Conservation (phyloP, 2,329 filamentous ascomycete species). For the Botrytis elliptica region DNA sequence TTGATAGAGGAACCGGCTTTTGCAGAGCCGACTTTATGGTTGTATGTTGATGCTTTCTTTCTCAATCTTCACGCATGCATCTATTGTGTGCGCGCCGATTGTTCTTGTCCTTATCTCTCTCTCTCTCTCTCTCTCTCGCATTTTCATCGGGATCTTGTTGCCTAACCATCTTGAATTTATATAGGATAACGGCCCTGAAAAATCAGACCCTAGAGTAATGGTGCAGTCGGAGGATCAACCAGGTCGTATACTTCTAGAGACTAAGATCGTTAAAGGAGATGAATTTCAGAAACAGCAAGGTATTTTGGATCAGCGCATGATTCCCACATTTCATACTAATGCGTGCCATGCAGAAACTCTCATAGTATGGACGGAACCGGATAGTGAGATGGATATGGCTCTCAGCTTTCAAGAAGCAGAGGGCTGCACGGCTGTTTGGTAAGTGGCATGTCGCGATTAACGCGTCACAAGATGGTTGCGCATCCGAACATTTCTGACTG, state of each 20-base stretch:
- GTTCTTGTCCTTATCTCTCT: background rate
- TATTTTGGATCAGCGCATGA: conserved; percentile 44
- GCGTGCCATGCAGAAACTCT: conserved; percentile 71
- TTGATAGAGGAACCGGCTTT: conserved; percentile 94
- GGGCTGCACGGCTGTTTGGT: conserved; percentile 92
- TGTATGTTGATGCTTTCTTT: conserved; percentile 30
- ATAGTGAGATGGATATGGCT: conserved; percentile 89
- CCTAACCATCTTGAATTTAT: conserved; percentile 36
- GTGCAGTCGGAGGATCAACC: conserved; percentile 94
- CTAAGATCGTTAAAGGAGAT: conserved; percentile 88
- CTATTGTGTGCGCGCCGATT: background rate
- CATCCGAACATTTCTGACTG: conserved; percentile 17
- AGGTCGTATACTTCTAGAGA: conserved; percentile 79
- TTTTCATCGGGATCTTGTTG: conserved; percentile 22
- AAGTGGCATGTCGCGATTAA: conserved; percentile 35
- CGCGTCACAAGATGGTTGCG: background rate
- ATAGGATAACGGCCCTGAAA: conserved; percentile 55
- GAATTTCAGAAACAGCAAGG: conserved; percentile 98
- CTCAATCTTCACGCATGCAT: conserved; percentile 3
- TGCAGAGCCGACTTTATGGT: conserved; percentile 62
- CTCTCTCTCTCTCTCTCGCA: background rate
- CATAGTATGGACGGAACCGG: conserved; percentile 93
- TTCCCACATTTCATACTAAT: conserved; percentile 34
- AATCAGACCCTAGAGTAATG: conserved; percentile 82
- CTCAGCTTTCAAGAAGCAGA: conserved; percentile 97